Evolutionary conservation across 2,329 filamentous ascomycete species (phyloP), one percentile per base, ranked within the genome.

Genomic region (Sphaerostilbella broomeana): DNA sequence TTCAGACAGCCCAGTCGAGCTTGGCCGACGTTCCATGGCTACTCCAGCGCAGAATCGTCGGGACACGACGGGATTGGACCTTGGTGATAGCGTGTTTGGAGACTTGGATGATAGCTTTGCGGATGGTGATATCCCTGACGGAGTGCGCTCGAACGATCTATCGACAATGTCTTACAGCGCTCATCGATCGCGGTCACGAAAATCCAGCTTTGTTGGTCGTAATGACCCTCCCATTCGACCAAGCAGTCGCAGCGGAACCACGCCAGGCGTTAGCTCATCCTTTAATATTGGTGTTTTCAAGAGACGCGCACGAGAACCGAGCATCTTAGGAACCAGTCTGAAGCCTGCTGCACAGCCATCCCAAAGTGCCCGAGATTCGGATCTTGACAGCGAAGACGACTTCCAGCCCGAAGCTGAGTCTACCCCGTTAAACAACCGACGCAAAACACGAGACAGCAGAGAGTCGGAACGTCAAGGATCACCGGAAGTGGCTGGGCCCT

Each of bases 341-440:
- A 74, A 61, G 42, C 55, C 61, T 15, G 54, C 55, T 17, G 54
- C 54, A n/a, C 52, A 62, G 53, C 59, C 51, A 28, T 58, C 45
- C 24, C 56, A 41, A 5, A 53, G 55, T 20, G 56, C 58, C 43
- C 53, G 35, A 13, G 54, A 53, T 42, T 56, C 53, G 19, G 62
- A 61, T 21, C 51, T 49, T 21, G 60, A 65, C 9, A 65, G 73
- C 16, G 69, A 73, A 36, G 49, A 60, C 54, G 58, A 69, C 49
- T 48, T 81, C 77, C 52, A 70, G 66, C 36, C 81, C 72, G 79
- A 84, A 41, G 79, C 77, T 19, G 79, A 84, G 60, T 81, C 79
- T 12, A 86, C 82, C 6, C 81, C 81, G 4, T 52, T 82, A 18
- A 73, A 77, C 42, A 54, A 51, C 20, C 47, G 56, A 34, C 60